Base-by-base conservation (phyloP, 306 rosid species). In the Quercus engelmannii region DNA sequence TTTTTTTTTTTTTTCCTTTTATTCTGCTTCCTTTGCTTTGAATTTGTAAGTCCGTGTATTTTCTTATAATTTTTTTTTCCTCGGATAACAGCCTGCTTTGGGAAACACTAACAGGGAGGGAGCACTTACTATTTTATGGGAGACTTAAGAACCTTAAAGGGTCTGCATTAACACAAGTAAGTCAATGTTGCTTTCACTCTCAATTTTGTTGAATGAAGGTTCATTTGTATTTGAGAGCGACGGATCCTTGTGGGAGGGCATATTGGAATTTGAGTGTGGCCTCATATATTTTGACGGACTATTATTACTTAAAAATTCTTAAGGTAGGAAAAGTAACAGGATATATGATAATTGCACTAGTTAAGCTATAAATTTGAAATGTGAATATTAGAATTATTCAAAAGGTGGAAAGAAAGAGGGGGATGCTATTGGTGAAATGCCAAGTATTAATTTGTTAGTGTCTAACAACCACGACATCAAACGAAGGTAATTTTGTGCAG, bases 111-210 rank as follows among this genome's bases (percentile, higher is more conserved):
- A 90, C 98, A 18, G 97, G 97, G 81, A 87, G 96, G 84, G 98
- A 94, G 83, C 98, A 94, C 73, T 85, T 94, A 8, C 86, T 92
- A 68, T 94, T 94, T 79, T 94, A 92, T 73, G 98, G 98, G 8
- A 90, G 98, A 85, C 97, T 92, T 73, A 94, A 94, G 82, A 92
- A 88, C 86, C 93, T 94, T 25, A 90, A 80, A 79, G 96, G 97
- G 67, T 81, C 90, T 31, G 85, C 89, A 61, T 86, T 94, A 77
- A 83, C 82, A 76, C 85, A 85, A 81, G 97, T 94, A 85, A 88
- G 97, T 67, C 30, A 13, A 57, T 35, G 74, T 79, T 26, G 59
- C 17, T 55, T 59, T 57, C 2, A 43, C 13, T 57, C 20, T 7
- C 4, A 3, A 59, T 26, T 38, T 64, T 65, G 12, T 13, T 4